Percentiles rank a stretch among this genome's conserved stretches.
phyloP scores from a whole-genome alignment of 495 filamentous ascomycete species.

The Hypoxylon rickii region DNA sequence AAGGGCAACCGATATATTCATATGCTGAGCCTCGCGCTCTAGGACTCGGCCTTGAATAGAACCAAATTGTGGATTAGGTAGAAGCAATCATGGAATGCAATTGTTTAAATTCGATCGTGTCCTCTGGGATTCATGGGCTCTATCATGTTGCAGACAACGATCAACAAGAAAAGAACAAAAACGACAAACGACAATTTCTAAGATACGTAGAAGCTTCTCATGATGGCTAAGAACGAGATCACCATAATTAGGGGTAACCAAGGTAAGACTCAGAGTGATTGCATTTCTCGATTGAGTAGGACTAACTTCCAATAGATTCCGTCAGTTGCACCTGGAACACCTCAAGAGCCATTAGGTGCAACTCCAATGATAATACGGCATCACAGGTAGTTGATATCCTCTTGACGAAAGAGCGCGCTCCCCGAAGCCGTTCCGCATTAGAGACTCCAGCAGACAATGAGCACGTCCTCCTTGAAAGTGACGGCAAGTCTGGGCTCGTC shows the following conservation, averaged over 20 bases:
- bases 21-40: constrained; percentile 26
- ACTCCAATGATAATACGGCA: background rate
- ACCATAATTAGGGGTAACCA: constrained; percentile 2
- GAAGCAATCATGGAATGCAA: background rate
- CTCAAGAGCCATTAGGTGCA: constrained; percentile 5
- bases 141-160: constrained; percentile 1
- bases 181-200: background rate
- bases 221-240: constrained; percentile 13
- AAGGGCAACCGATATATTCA: constrained; percentile 18
- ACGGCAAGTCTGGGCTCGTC: background rate
- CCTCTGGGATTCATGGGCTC: constrained; percentile 3
- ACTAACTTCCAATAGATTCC: constrained; percentile 11
- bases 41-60: constrained; percentile 12
- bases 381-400: constrained; percentile 7
- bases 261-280: constrained; percentile 2
- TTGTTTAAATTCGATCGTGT: constrained; percentile 11
- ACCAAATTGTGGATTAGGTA: background rate
- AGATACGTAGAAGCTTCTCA: constrained; percentile 1
- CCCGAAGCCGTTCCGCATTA: background rate
- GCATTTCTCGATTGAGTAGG: background rate
- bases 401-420: background rate
- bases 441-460: background rate
- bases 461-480: background rate
- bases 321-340: constrained; percentile 24
- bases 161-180: too few relatives aligned